Percentiles rank a stretch among this genome's conserved stretches.
Evolutionary conservation across 371 early-diverging fungal genomes (phyloP).

Genomic region (Mortierella sp.): DNA sequence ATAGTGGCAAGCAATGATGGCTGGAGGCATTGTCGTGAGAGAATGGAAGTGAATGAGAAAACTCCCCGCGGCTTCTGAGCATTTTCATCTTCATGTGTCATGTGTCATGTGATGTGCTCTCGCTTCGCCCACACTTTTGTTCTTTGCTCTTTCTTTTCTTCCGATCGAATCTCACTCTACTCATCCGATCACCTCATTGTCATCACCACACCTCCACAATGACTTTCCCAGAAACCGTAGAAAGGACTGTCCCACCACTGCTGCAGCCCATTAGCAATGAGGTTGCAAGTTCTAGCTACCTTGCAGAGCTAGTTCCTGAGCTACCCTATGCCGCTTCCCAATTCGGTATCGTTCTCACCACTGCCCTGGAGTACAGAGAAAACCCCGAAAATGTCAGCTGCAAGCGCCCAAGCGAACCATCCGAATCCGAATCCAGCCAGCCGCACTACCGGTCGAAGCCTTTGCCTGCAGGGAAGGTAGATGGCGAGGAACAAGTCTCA

Average conservation of each 20-base stretch:
- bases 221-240: no score
- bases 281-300: constrained; percentile 18
- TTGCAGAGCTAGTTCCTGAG: constrained; percentile 14
- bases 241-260: neutral
- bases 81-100: no score
- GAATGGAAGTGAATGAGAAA: neutral
- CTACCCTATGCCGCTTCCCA: constrained; percentile 25
- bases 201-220: no score
- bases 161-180: neutral
- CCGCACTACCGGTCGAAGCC: constrained; percentile 24
- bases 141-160: neutral
- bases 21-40: neutral
- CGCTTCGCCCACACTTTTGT: no score
- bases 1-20: constrained; percentile 7
- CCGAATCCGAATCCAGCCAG: neutral
- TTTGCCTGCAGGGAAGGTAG: constrained; percentile 4
- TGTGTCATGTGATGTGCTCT: neutral
- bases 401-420: neutral
- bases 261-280: constrained; percentile 8
- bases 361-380: constrained; percentile 13
- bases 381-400: neutral
- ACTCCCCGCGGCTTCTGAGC: no score
- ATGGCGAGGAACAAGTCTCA: neutral
- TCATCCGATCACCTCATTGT: neutral
- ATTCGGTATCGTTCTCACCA: constrained; percentile 30